Evolutionary conservation across 2,329 filamentous ascomycete species (phyloP).

Genomic region (Tolypocladium sp.): DNA sequence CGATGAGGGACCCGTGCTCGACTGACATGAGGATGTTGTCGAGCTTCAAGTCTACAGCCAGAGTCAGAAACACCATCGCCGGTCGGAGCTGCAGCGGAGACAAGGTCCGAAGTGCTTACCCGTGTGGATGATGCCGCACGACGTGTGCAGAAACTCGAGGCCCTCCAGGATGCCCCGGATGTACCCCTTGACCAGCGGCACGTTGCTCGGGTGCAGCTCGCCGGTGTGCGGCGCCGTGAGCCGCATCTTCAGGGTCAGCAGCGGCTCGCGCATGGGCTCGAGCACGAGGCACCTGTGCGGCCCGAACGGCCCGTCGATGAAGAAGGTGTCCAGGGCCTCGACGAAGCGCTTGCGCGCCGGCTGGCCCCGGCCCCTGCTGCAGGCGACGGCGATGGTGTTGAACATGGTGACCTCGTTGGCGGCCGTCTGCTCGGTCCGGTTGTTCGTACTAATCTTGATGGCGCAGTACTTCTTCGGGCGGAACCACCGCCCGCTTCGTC

Average conservation of each 20-base stretch:
- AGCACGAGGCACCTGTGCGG: constrained; percentile 25
- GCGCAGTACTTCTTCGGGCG: constrained; percentile 9
- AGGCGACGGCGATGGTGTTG: not conserved
- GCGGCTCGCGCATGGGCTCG: constrained; percentile 26
- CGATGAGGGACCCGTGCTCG: constrained; percentile 9
- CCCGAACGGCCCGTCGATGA: constrained; percentile 14
- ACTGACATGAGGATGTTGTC: constrained; percentile 14
- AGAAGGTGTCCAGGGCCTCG: constrained; percentile 20
- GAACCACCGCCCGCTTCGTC: too few species aligned
- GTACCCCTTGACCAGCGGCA: constrained; percentile 22
- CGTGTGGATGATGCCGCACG: constrained; percentile 34
- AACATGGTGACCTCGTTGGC: constrained; percentile 9
- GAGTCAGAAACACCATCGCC: not conserved
- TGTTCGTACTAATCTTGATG: constrained; percentile 13
- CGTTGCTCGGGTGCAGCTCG: constrained; percentile 3
- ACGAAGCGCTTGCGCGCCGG: constrained; percentile 14
- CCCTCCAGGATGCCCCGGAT: constrained; percentile 26
- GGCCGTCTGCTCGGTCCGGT: constrained; percentile 9
- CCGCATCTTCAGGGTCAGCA: constrained; percentile 22
- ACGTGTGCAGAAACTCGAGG: constrained; percentile 30
- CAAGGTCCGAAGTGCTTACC: too few species aligned
- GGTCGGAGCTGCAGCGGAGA: too few species aligned
- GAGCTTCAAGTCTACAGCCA: constrained; percentile 10
- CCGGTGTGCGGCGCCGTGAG: constrained; percentile 18
- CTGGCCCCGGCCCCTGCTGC: not conserved